Evolutionary conservation across 495 filamentous ascomycete genomes (phyloP), one percentile per base, ranked within the genome.

Genomic region (Bacidia gigantensis): DNA sequence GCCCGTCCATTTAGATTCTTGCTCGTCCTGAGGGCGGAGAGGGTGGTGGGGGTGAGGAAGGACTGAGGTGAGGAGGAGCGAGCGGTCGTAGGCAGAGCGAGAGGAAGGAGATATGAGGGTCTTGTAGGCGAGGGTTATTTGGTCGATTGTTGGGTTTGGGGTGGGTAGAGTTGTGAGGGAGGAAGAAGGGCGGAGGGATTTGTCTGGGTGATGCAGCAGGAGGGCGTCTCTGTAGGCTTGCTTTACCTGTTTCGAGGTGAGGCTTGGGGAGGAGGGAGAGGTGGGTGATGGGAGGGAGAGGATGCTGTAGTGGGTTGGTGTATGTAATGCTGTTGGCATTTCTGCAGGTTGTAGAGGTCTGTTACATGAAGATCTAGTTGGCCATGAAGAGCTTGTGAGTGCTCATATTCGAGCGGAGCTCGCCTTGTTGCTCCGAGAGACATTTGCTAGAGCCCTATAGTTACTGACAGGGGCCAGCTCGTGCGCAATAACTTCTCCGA

Each of bases 171-270:
- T 2, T 0, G 50, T 45, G 42, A 12, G n/a, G 67, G 64, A 17
- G 25, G 56, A 56, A 42, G 1, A 59, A 44, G 25, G 57, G 2
- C 46, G 26, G 9, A 32, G 29, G 20, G 65, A 61, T 62, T 93
- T 93, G 70, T 95, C 89, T 0, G 89, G 89, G 64, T 94, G 89
- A 65, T 93, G 71, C 45, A 67, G 71, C 3, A 95, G 73, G 10
- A 95, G 74, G 1, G 89, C 82, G 56, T 77, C 78, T 58, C 80
- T 83, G 65, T 95, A 95, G 26, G 87, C 86, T 51, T 69, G 66
- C 63, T 89, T 90, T 46, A 93, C 65, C 26, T 75, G 62, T 26
- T 44, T 18, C 12, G 49, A 21, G 2, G 39, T 47, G 40, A 46
- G 52, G 17, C 29, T 21, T 14, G 26, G 35, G 35, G 26, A 26